Base-by-base conservation (phyloP, 2,329 filamentous ascomycete species). In the Tolypocladium sp. region DNA sequence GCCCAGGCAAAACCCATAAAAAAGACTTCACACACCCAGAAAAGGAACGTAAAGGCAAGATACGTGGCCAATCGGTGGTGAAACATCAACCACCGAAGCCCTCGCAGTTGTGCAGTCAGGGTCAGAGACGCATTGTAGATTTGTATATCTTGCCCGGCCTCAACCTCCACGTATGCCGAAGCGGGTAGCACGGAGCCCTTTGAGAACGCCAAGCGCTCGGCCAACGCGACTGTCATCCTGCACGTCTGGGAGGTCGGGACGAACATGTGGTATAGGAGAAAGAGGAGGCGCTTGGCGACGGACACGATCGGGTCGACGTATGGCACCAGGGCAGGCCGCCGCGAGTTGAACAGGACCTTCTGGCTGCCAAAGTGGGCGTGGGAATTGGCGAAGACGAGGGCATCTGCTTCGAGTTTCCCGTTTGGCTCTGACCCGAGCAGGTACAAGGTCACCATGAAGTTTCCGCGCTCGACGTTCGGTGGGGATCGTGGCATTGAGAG, bases 361-460 rank as follows among this genome's bases (percentile, higher is more conserved):
- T 64, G 60, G 7, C 66, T 66, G 40, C 69, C 73, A 57, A 81
- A 71, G 27, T 76, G 72, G 46, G 65, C 61, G 58, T 73, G 69
- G n/a, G 63, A 59, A 35, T 65, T 63, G 38, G 71, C 69, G 56
- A 72, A 70, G 37, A 60, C 61, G 56, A 65, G 66, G 2, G 73
- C 71, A 55, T 65, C 66, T 10, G 62, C 60, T 17, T 63, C 64
- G 20, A 73, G 58, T 15, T 60, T 57, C 33, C 59, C 55, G 49
- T 65, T 65, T 44, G 62, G 65, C 42, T 73, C 71, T 30, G 75
- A 74, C 33, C 79, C 79, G 56, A 90, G 80, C 57, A 96, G 82
- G 61, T 85, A 82, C 20, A 96, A 76, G 54, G 90, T 87, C 22
- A 97, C 77, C 94, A 99, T 99, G 79, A 97, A 97, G 75, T 97